A percentile compares a stretch with the other conserved stretches of the same genome.
phyloP scores from a whole-genome alignment of 495 filamentous ascomycete genomes.

The Xylaria nigripes region DNA sequence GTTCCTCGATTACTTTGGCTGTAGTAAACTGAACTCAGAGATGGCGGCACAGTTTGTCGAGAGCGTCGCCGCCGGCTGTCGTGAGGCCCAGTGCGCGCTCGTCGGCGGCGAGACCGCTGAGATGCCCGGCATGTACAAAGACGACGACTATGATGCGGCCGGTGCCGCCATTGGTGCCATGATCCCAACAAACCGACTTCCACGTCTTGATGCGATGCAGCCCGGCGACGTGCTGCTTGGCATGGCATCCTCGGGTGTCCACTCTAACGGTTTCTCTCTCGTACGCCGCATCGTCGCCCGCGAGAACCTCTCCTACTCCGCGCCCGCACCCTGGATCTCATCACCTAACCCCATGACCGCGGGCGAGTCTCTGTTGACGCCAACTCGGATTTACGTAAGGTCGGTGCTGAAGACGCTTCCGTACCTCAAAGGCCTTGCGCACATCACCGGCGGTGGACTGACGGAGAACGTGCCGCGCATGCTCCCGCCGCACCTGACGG shows the following conservation, averaged over 20 bases:
- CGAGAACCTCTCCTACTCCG: slow-evolving; percentile 57
- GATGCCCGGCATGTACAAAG: slow-evolving; percentile 87
- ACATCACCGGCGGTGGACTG: slow-evolving; percentile 92
- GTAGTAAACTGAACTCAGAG: slow-evolving; percentile 68
- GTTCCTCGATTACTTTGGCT: slow-evolving; percentile 96
- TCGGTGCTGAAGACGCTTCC: slow-evolving; percentile 56
- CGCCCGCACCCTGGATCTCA: slow-evolving; percentile 64
- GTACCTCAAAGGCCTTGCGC: slow-evolving; percentile 77
- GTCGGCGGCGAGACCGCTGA: slow-evolving; percentile 95
- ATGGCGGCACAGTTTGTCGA: slow-evolving; percentile 74
- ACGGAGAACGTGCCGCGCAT: slow-evolving; percentile 89
- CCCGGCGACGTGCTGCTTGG: slow-evolving; percentile 78
- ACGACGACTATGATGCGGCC: slow-evolving; percentile 80
- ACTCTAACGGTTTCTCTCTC: slow-evolving; percentile 94
- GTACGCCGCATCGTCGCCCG: slow-evolving; percentile 77
- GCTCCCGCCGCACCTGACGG: slow-evolving; percentile 67
- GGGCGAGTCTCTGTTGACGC: slow-evolving; percentile 67
- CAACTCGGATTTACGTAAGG: slow-evolving; percentile 76
- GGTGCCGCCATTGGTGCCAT: slow-evolving; percentile 84
- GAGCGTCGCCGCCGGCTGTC: slow-evolving; percentile 80
- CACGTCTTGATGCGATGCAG: slow-evolving; percentile 65
- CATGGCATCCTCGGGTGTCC: slow-evolving; percentile 71
- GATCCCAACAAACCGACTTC: slow-evolving; percentile 57
- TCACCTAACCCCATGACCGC: slow-evolving; percentile 34
- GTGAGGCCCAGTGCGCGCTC: slow-evolving; percentile 73